Evolutionary conservation across 2,329 filamentous ascomycete species (phyloP).

Genomic region (Paramyrothecium sp.): DNA sequence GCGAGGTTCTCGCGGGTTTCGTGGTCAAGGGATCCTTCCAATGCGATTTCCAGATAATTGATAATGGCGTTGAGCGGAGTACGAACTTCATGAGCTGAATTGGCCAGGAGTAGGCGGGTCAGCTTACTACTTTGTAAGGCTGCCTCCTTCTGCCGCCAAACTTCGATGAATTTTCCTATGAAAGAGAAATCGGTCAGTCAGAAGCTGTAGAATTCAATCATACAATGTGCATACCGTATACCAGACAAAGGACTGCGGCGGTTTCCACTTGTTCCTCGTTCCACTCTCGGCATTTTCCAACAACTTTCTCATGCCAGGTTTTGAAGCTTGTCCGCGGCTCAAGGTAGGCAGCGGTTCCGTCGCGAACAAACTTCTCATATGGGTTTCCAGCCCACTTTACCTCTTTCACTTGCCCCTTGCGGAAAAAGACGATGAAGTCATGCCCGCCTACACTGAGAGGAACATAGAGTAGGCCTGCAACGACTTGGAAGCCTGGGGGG

Average conservation of each 20-base stretch:
- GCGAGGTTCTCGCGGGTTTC: slow-evolving; percentile 84
- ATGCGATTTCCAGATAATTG: slow-evolving; percentile 87
- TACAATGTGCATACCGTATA: slow-evolving; percentile 65
- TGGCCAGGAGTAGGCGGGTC: slow-evolving; percentile 75
- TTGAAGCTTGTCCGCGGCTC: slow-evolving; percentile 80
- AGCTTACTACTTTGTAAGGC: slow-evolving; percentile 79
- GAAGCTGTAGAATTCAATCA: not conserved
- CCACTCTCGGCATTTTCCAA: slow-evolving; percentile 85
- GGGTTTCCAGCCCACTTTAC: slow-evolving; percentile 87
- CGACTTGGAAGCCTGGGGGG: slow-evolving; percentile 71
- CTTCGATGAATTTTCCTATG: slow-evolving; percentile 75
- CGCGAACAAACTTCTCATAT: slow-evolving; percentile 73
- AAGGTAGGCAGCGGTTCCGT: slow-evolving; percentile 70
- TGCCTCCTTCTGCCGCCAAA: slow-evolving; percentile 88
- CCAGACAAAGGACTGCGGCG: slow-evolving; percentile 80
- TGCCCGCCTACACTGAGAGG: slow-evolving; percentile 72
- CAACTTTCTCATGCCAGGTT: slow-evolving; percentile 75
- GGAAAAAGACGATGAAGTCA: slow-evolving; percentile 91
- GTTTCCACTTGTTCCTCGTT: slow-evolving; percentile 87
- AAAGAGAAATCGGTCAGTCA: not conserved
- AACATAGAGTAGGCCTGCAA: slow-evolving; percentile 79
- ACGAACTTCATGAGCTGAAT: slow-evolving; percentile 88
- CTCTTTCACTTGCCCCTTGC: slow-evolving; percentile 71
- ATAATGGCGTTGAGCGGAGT: slow-evolving; percentile 92
- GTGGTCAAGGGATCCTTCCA: slow-evolving; percentile 75